Percentiles rank a stretch among this genome's conserved stretches.
These are phyloP conservation scores for Silene latifolia DNA, from an alignment of 148 eudicot genomes.

Conservation along the genomic window DNA sequence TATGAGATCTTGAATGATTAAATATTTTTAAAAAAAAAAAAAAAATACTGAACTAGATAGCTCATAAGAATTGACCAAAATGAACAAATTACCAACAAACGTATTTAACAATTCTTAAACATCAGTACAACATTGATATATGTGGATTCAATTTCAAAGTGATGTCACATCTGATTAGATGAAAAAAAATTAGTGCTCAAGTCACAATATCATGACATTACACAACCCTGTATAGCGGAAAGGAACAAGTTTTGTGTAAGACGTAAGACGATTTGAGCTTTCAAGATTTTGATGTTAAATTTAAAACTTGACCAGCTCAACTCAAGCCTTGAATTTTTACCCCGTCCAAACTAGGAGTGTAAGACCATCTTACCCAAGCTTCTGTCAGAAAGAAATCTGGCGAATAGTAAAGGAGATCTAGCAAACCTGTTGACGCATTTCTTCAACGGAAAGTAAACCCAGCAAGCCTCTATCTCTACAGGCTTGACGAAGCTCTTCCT, in stretches of 20 bases:
- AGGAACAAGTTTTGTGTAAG: background rate
- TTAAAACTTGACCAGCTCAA: background rate
- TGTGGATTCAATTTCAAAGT: background rate
- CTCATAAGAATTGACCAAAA: background rate
- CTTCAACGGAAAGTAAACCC: conserved; percentile 62
- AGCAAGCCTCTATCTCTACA: conserved; percentile 82
- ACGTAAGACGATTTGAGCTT: background rate
- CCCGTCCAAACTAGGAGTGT: background rate
- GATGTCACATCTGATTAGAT: background rate
- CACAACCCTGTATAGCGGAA: background rate
- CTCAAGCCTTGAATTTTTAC: background rate
- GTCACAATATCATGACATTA: background rate
- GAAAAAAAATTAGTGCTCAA: background rate
- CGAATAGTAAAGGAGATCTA: background rate
- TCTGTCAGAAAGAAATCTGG: background rate
- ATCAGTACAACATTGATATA: background rate
- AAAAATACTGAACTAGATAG: conserved; percentile 10
- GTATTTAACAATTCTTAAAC: background rate
- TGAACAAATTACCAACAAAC: background rate
- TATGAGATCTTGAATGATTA: conserved; percentile 4
- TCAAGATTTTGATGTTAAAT: background rate
- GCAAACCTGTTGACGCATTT: conserved; percentile 81
- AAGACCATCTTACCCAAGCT: background rate
- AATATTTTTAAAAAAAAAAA: too few species aligned
- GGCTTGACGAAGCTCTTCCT: conserved; percentile 78